Conservation (phyloP, 176 grass and related monocot genomes). For the Calamus simplicifolius region DNA sequence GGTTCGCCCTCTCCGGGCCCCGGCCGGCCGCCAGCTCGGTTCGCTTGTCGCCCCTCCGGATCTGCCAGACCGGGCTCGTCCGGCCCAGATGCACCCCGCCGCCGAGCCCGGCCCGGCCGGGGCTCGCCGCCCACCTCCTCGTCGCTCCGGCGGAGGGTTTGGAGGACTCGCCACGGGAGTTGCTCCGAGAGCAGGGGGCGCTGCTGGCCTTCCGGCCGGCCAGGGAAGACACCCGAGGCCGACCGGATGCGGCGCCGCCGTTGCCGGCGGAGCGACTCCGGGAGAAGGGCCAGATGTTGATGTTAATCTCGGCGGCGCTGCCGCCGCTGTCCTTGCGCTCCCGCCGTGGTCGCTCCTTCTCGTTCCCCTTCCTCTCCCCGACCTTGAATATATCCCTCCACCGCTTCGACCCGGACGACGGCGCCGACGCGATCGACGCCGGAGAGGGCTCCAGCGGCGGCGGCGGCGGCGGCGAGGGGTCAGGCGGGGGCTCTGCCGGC, state of each 20-base stretch:
- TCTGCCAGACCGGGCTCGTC: conserved; percentile 4
- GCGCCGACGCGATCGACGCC: not conserved
- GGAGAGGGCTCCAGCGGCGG: not conserved
- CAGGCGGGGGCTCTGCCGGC: too few relatives aligned
- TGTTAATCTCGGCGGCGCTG: not conserved
- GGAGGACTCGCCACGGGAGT: conserved; percentile 9
- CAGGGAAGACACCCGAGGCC: not conserved
- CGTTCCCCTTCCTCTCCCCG: conserved; percentile 2
- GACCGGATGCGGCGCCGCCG: not conserved
- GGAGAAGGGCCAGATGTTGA: conserved; percentile 3
- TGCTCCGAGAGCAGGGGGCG: conserved; percentile 14
- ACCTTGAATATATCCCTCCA: conserved; percentile 7
- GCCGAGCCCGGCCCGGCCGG: not conserved
- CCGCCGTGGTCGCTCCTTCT: not conserved
- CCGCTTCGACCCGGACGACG: not conserved
- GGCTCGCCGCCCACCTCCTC: not conserved
- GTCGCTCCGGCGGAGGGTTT: not conserved
- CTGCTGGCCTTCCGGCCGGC: not conserved
- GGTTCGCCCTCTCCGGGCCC: not conserved
- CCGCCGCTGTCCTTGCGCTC: not conserved
- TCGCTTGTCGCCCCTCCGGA: not conserved
- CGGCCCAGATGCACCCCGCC: conserved; percentile 1
- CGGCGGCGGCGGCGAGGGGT: too few relatives aligned
- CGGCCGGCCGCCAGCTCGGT: not conserved
- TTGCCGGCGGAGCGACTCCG: conserved; percentile 5